Evolutionary conservation across 1,284 basidiomycete genomes (phyloP).

Genomic region (Wallemia mellicola): DNA sequence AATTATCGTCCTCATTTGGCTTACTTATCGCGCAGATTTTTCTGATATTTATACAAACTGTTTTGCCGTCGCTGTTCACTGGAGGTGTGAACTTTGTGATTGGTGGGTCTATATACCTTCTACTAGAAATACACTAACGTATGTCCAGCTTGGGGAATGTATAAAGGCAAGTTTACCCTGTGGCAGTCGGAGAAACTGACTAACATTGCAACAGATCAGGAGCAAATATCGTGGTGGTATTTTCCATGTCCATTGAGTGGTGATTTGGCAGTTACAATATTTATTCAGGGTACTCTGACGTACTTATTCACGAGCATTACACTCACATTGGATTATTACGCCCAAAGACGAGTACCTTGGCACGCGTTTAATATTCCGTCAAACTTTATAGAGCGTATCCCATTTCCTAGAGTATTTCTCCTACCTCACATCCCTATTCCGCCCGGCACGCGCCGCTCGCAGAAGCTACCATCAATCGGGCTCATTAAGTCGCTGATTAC

Average conservation of each 20-base stretch:
- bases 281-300: background rate
- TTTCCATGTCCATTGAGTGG: background rate
- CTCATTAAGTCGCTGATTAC: background rate
- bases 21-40: too few species aligned
- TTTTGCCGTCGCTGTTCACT: background rate
- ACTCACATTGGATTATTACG: background rate
- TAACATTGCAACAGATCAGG: background rate
- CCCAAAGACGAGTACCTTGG: background rate
- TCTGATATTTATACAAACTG: background rate
- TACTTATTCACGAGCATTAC: background rate
- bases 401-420: background rate
- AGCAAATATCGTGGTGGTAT: background rate
- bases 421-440: background rate
- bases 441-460: background rate
- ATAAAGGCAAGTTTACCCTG: background rate
- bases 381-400: background rate
- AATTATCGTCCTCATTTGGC: too few species aligned
- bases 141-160: background rate
- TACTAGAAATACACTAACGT: background rate
- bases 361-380: background rate
- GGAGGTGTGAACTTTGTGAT: background rate
- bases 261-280: background rate
- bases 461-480: background rate
- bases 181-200: too few species aligned
- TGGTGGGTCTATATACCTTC: background rate